Evolutionary conservation across 331 rosid genomes (phyloP), one percentile per base, ranked within the genome.

Genomic region (Stylosanthes scabra): DNA sequence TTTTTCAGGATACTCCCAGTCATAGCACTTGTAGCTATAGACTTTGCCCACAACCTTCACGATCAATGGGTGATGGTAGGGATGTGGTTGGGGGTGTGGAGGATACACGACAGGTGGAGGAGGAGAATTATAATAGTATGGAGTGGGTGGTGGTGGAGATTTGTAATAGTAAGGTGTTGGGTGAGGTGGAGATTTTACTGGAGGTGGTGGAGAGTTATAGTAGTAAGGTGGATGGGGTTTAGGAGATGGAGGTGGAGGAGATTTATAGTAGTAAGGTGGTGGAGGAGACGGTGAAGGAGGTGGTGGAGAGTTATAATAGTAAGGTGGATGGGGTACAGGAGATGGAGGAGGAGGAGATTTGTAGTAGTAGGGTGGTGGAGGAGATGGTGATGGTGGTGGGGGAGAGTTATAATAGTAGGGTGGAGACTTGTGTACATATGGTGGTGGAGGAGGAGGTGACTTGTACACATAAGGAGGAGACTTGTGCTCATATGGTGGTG

Each of bases 41-140:
- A 92, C 97, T 70, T 76, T 90, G 66, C 97, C 97, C 31, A 88
- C 94, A n/a, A 92, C 97, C 86, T 88, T 92, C 40, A 89, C 86
- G 2, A 92, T 63, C 59, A 86, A 66, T 1, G 90, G 78, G 47
- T 74, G 83, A 52, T 68, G 88, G 73, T 85, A 72, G 31, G 79
- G 88, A 15, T 75, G 66, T 20, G 85, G 85, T 47, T 81, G 4
- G 29, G 83, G 83, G 7, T 71, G 78, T 54, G 74, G 85, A 37
- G 86, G 86, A 41, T 82, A 77, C 40, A 39, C 65, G 15, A 52
- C 64, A 0, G 85, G 85, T 9, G 88, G 88, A 64, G 88, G 90
- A 62, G 93, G 90, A 9, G 89, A 80, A 1, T 52, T 63, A 56
- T 76, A 83, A 13, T 77, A 76, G 74, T 69, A 64, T 10, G 84